Evolutionary conservation across 257 asterid species (phyloP).

Genomic region (Datura wrightii): DNA sequence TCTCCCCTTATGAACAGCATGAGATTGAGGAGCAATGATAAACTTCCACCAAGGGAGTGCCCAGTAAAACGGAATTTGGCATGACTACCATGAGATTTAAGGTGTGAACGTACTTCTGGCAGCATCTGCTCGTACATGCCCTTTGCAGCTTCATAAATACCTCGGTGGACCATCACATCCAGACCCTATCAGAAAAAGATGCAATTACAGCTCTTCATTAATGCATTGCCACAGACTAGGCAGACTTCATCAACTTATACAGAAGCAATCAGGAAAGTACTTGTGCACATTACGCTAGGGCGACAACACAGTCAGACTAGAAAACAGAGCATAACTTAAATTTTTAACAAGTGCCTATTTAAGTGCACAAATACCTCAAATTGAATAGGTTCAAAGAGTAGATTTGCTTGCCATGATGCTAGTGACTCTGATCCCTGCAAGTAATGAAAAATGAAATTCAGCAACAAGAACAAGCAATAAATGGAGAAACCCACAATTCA

Average conservation of each 20-base stretch:
- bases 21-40: constrained; percentile 82
- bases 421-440: constrained; percentile 90
- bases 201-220: not conserved
- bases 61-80: constrained; percentile 89
- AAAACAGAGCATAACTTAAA: not conserved
- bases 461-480: not conserved
- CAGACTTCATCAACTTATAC: not conserved
- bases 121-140: constrained; percentile 88
- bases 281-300: not conserved
- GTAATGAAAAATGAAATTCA: not conserved
- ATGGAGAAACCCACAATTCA: not conserved
- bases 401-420: constrained; percentile 97
- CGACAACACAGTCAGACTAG: not conserved
- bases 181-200: constrained; percentile 59
- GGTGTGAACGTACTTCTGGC: constrained; percentile 76
- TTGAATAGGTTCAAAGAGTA: constrained; percentile 85
- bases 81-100: constrained; percentile 57
- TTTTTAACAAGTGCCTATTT: not conserved
- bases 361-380: constrained; percentile 75
- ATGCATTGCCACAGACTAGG: not conserved
- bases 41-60: constrained; percentile 96
- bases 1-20: constrained; percentile 83
- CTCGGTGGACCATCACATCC: constrained; percentile 89
- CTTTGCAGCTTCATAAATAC: constrained; percentile 98
- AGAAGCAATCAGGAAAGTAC: not conserved